These are phyloP conservation scores for Fraxinus albicans DNA, from an alignment of 305 asterid genomes.

Conservation along the genomic window DNA sequence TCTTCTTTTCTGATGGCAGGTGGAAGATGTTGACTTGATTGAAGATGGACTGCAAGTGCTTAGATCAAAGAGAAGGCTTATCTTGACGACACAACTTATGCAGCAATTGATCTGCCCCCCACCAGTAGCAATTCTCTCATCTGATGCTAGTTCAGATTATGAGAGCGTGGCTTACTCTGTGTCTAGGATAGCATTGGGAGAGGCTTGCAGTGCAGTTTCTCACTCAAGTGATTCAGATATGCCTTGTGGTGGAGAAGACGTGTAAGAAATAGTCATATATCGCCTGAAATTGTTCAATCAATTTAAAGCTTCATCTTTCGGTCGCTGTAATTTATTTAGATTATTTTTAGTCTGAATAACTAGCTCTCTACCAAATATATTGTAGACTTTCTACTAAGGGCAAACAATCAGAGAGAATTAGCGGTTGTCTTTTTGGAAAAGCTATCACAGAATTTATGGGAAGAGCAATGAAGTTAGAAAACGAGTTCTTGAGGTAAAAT, in stretches of 20 bases:
- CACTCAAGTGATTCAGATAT: slow-evolving; percentile 30
- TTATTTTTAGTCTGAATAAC: slow-evolving; percentile 7
- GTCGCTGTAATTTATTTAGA: slow-evolving; percentile 6
- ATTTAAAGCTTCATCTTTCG: slow-evolving; percentile 7
- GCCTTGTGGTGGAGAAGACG: slow-evolving; percentile 34
- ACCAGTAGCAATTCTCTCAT: slow-evolving; percentile 44
- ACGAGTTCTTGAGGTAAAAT: slow-evolving; percentile 60
- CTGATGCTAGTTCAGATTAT: slow-evolving; percentile 38
- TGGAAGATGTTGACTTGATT: slow-evolving; percentile 43
- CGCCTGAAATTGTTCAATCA: slow-evolving; percentile 25
- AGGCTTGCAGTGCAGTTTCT: slow-evolving; percentile 55
- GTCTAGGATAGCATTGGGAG: slow-evolving; percentile 57
- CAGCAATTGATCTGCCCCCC: slow-evolving; percentile 68
- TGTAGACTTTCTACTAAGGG: slow-evolving; percentile 42
- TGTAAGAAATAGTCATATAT: slow-evolving; percentile 45
- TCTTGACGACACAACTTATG: slow-evolving; percentile 68
- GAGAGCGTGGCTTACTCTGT: slow-evolving; percentile 45
- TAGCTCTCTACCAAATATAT: slow-evolving; percentile 9
- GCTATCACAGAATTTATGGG: slow-evolving; percentile 38
- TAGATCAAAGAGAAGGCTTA: slow-evolving; percentile 63
- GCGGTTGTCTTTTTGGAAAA: slow-evolving; percentile 34
- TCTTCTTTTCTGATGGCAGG: slow-evolving; percentile 38
- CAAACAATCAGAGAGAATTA: slow-evolving; percentile 34
- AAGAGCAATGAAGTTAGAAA: slow-evolving; percentile 60
- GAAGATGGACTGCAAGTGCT: slow-evolving; percentile 47